Evolutionary conservation across 1,139 yeast species (phyloP).

Genomic region (Sugiyamaella paludigena): DNA sequence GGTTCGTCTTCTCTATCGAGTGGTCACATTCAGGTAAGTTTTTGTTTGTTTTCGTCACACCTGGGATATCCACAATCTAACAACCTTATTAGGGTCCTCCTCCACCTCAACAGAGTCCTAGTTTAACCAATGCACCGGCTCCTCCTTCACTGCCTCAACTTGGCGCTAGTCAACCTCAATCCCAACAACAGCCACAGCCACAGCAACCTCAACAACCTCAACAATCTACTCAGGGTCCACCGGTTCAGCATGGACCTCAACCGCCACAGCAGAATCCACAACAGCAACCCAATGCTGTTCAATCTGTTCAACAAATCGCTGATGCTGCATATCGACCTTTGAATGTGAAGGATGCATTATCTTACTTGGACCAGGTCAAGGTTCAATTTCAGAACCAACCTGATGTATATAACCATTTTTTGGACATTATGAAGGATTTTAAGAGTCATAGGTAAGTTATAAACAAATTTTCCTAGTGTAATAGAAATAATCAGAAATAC

Average conservation of each 20-base stretch:
- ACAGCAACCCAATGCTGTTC: slow-evolving; percentile 19
- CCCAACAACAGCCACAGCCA: slow-evolving; percentile 6
- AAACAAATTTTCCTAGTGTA: neutral
- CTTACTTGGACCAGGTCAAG: slow-evolving; percentile 93
- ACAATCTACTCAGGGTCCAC: neutral
- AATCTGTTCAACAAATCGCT: slow-evolving; percentile 30
- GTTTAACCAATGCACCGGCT: slow-evolving; percentile 9
- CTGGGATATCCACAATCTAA: too few species aligned
- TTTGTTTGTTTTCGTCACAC: slow-evolving; percentile 14
- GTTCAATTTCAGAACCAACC: slow-evolving; percentile 89
- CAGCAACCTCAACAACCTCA: slow-evolving; percentile 5
- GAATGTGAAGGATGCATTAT: slow-evolving; percentile 92
- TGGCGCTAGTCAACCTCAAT: slow-evolving; percentile 11
- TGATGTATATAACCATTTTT: slow-evolving; percentile 90
- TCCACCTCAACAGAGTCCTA: slow-evolving; percentile 11
- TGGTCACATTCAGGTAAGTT: slow-evolving; percentile 19
- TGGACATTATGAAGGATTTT: slow-evolving; percentile 98
- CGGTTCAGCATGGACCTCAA: too few species aligned
- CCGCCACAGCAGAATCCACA: slow-evolving; percentile 21
- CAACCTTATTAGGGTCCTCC: neutral
- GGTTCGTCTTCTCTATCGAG: neutral
- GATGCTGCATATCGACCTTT: slow-evolving; percentile 68
- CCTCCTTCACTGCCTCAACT: slow-evolving; percentile 17
- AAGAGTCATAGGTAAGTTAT: slow-evolving; percentile 72
- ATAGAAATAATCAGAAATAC: neutral